Evolutionary conservation across 2,329 filamentous ascomycete species (phyloP).

Genomic region (Aspergillus calidoustus): DNA sequence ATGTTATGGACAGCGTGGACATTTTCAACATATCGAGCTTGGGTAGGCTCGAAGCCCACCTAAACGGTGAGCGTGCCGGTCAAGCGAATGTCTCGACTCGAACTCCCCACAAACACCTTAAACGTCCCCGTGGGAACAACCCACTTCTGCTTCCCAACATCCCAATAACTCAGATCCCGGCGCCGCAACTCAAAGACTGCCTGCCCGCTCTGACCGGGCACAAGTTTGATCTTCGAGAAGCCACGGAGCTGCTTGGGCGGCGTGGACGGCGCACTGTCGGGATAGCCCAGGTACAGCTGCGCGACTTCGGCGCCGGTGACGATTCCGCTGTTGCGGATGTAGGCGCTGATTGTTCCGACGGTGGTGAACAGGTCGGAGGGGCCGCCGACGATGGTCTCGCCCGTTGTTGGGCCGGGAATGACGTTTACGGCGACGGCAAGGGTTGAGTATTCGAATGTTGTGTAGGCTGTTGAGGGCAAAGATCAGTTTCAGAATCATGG

Average conservation of each 20-base stretch:
- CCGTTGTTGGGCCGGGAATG: conserved; percentile 10
- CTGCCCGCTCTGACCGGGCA: conserved; percentile 44
- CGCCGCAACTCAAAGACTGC: conserved; percentile 53
- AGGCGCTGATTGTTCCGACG: conserved; percentile 54
- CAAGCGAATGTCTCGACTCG: conserved; percentile 30
- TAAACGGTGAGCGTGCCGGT: conserved; percentile 20
- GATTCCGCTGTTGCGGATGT: conserved; percentile 57
- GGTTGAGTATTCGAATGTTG: conserved; percentile 28
- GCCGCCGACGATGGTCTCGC: conserved; percentile 48
- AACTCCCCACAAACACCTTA: conserved; percentile 31
- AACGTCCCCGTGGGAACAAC: conserved; percentile 32
- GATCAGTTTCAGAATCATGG: neutral
- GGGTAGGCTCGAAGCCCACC: too few relatives aligned
- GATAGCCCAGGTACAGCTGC: conserved; percentile 60
- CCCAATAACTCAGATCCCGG: conserved; percentile 44
- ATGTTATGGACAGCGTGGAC: too few relatives aligned
- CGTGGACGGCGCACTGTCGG: conserved; percentile 29
- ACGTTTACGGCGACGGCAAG: conserved; percentile 13
- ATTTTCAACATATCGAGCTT: too few relatives aligned
- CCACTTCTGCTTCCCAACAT: conserved; percentile 41
- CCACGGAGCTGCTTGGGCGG: conserved; percentile 51
- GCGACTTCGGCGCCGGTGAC: conserved; percentile 55
- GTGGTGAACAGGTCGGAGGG: conserved; percentile 59
- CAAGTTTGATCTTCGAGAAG: conserved; percentile 57
- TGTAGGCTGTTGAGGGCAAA: conserved; percentile 23